Evolutionary conservation across 2,329 filamentous ascomycete genomes (phyloP), one percentile per base, ranked within the genome.

Genomic region (Diaporthe humulicola): DNA sequence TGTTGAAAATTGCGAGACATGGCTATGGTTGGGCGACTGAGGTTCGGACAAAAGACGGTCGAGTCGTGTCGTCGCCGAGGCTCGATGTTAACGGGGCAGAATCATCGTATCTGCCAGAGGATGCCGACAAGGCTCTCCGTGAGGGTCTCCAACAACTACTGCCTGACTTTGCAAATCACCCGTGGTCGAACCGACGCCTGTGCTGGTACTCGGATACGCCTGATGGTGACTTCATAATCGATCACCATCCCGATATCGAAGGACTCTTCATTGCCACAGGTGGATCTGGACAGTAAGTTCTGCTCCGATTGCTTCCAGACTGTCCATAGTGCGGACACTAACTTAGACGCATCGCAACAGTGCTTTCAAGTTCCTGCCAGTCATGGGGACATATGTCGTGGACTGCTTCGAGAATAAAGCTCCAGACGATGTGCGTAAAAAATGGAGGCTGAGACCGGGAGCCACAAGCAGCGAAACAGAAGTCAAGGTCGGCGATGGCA

Each of bases 11-110:
- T 14, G 56, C 56, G 4, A n/a, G 33, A 58, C 56, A 58, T 12
- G 56, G 56, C 33, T 38, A 25, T 25, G 56, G 56, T 1, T 58
- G 56, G 56, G 56, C 56, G 19, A 58, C 30, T 0, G 33, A 58
- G 87, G 78, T 80, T 79, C 0, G 87, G 88, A 72, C 80, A 84
- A 64, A 83, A 87, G 10, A 86, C 86, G 25, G 56, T 30, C 38
- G 61, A 48, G 38, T 48, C 1, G 25, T 66, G 14, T 66, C 61
- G 1, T 66, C 61, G 25, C 61, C 61, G 38, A 66, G 12, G 40
- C 38, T 45, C 7, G 40, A 45, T 36, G 38, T 38, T 17, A 9
- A 12, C 45, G 28, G 15, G 25, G 22, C 38, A 22, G 61, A 8
- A 6, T 45, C 61, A 9, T 66, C 61, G 9, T 66, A 66, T 22